A percentile compares a stretch with the other conserved stretches of the same genome.
Conservation (phyloP, 2,329 filamentous ascomycete species). For the Rugonectria rugulosa region DNA sequence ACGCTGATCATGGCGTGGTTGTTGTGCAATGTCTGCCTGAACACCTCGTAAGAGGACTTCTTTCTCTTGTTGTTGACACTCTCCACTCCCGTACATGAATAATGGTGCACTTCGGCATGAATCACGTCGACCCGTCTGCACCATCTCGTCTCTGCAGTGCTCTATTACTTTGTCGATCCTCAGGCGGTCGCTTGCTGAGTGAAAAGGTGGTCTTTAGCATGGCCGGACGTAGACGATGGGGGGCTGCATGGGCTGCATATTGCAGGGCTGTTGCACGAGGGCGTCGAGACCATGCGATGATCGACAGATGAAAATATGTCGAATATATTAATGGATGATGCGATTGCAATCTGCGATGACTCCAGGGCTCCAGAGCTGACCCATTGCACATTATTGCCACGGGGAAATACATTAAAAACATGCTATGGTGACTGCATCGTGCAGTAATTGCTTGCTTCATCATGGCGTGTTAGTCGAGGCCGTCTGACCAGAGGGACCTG, state of each 20-base stretch:
- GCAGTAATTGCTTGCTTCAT: neutral
- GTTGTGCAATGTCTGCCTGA: neutral
- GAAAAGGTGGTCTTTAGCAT: too few species aligned
- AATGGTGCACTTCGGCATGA: too few species aligned
- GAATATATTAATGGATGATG: neutral
- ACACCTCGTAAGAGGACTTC: neutral
- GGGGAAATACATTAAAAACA: neutral
- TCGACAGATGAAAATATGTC: neutral
- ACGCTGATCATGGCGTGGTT: neutral
- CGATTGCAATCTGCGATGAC: conserved; percentile 5
- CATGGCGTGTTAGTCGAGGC: neutral
- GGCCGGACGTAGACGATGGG: too few species aligned
- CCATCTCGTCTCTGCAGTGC: too few species aligned
- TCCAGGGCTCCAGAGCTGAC: too few species aligned
- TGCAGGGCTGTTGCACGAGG: neutral
- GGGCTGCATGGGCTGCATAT: neutral
- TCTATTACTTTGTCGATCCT: too few species aligned
- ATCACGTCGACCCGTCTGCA: too few species aligned
- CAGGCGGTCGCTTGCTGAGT: too few species aligned
- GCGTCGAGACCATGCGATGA: neutral
- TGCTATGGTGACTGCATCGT: neutral
- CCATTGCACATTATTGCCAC: too few species aligned
- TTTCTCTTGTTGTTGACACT: neutral
- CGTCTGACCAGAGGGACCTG: neutral
- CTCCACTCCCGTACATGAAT: too few species aligned